Percentiles rank a stretch among this genome's conserved stretches.
Evolutionary conservation across 129 eudicot genomes (phyloP).

Genomic region (Dittrichia graveolens): DNA sequence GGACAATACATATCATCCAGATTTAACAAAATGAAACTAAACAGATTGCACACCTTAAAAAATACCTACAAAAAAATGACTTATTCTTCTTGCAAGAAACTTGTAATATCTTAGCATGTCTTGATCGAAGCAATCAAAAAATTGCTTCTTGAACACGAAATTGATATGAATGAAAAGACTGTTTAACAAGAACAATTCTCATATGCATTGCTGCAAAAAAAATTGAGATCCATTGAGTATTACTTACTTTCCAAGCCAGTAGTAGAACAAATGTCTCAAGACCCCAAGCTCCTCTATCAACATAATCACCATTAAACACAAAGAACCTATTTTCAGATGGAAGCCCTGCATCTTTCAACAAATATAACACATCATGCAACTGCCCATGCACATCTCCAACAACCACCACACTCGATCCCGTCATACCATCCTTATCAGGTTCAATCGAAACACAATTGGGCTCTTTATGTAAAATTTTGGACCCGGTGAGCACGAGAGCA

Average conservation of each 20-base stretch:
- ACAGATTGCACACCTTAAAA: not conserved
- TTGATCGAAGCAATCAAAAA: not conserved
- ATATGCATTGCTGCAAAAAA: not conserved
- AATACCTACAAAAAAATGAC: not conserved
- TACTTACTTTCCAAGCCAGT: slow-evolving; percentile 90
- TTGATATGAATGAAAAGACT: too few relatives aligned
- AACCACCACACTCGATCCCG: slow-evolving; percentile 65
- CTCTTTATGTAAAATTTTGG: slow-evolving; percentile 86
- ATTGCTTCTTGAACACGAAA: too few relatives aligned
- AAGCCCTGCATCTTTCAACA: slow-evolving; percentile 63
- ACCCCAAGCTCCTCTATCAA: slow-evolving; percentile 99
- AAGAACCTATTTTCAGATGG: slow-evolving; percentile 68
- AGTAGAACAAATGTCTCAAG: slow-evolving; percentile 77
- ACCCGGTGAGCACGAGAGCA: slow-evolving; percentile 56
- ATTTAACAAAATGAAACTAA: not conserved
- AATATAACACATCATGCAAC: slow-evolving; percentile 81
- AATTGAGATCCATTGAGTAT: slow-evolving; percentile 7
- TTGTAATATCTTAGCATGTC: not conserved
- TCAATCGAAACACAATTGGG: slow-evolving; percentile 78
- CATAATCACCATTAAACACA: slow-evolving; percentile 98
- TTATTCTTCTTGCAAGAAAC: not conserved
- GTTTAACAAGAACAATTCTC: not conserved
- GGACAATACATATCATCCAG: slow-evolving; percentile 21
- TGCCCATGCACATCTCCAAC: slow-evolving; percentile 98
- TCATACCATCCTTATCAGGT: slow-evolving; percentile 26